Base-by-base conservation (phyloP, 2,329 filamentous ascomycete genomes). In the Verticillium dahliae region DNA sequence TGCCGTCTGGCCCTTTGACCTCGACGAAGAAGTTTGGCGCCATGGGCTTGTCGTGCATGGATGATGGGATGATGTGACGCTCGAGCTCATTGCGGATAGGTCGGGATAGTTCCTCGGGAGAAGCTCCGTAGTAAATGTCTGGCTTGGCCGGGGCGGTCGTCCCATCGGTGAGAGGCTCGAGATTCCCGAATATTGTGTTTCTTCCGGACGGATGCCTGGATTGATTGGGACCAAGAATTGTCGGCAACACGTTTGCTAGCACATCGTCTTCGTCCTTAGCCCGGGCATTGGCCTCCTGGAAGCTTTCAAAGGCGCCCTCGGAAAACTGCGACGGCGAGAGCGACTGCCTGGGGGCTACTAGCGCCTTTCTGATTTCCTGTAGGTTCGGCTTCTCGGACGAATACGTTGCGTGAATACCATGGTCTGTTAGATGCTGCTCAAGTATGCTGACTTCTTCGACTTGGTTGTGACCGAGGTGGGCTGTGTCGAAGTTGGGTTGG, bases 21-120 rank as follows among this genome's bases (percentile, higher is more conserved):
- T 74, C 74, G 1, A 79, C 22, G 62, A 80, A 80, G 61, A 79
- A 76, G 66, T 80, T 79, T 2, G 75, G 76, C 37, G 66, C 69
- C 6, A 74, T 62, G 0, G 74, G 75, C 61, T 67, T 68, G 57
- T 69, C 65, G n/a, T 58, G 37, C 57, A 67, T 65, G 22, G 65
- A 69, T 27, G 71, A 72, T n/a, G 74, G 74, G 34, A 74, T 66
- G 35, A 76, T 72, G 35, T 69, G 63, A 38, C 56, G 15, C 13
- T 54, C 60, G 31, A 75, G 69, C 35, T 69, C 61, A 38, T 64
- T 55, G 18, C 68, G 68, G 39, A 73, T 64, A 11, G 62, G 60
- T 18, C 50, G 59, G 38, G 67, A 57, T 13, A 76, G 64, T 52
- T 73, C 65, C 41, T 69, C 57, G 27, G 67, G 66, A 37, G 57